Conservation (phyloP, 2,329 filamentous ascomycete species). For the Periconia sp. region DNA sequence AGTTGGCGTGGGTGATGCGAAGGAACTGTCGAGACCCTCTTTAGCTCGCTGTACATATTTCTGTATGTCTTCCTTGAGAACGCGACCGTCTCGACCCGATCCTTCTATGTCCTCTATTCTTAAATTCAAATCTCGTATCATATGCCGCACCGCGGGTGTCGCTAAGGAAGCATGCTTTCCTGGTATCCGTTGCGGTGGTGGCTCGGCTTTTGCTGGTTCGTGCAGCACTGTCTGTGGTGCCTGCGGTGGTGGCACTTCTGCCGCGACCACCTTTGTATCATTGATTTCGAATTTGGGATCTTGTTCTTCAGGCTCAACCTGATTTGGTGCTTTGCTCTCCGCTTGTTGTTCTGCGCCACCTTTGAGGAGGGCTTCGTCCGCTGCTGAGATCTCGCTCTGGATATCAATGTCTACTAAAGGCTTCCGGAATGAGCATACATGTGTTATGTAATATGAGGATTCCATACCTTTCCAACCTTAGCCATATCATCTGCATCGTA, state of each 20-base stretch:
- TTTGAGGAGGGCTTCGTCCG: slow-evolving; percentile 53
- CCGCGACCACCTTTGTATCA: slow-evolving; percentile 32
- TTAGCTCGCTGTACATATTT: slow-evolving; percentile 23
- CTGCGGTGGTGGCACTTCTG: slow-evolving; percentile 15
- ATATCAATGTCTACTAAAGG: slow-evolving; percentile 95
- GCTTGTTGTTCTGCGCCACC: slow-evolving; percentile 32
- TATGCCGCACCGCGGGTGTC: slow-evolving; percentile 87
- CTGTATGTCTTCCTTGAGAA: slow-evolving; percentile 89
- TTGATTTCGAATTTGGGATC: slow-evolving; percentile 34
- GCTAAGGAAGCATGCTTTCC: slow-evolving; percentile 75
- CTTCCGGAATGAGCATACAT: slow-evolving; percentile 45
- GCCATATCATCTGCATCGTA: slow-evolving; percentile 97
- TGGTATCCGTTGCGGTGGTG: slow-evolving; percentile 37
- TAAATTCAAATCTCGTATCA: slow-evolving; percentile 77
- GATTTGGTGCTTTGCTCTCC: slow-evolving; percentile 18
- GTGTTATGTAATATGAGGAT: not conserved
- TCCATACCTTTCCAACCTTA: slow-evolving; percentile 72
- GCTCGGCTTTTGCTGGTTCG: slow-evolving; percentile 18
- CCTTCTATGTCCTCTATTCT: slow-evolving; percentile 78
- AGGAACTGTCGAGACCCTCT: slow-evolving; percentile 24
- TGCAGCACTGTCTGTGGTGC: slow-evolving; percentile 21
- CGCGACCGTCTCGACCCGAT: slow-evolving; percentile 86
- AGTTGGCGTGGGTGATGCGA: slow-evolving; percentile 35
- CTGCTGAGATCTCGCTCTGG: slow-evolving; percentile 70
- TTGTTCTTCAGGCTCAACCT: slow-evolving; percentile 19